Percentiles rank a stretch among this genome's conserved stretches.
Evolutionary conservation across 768 basidiomycete genomes (phyloP).

Genomic region (Leucocoprinus sp.): DNA sequence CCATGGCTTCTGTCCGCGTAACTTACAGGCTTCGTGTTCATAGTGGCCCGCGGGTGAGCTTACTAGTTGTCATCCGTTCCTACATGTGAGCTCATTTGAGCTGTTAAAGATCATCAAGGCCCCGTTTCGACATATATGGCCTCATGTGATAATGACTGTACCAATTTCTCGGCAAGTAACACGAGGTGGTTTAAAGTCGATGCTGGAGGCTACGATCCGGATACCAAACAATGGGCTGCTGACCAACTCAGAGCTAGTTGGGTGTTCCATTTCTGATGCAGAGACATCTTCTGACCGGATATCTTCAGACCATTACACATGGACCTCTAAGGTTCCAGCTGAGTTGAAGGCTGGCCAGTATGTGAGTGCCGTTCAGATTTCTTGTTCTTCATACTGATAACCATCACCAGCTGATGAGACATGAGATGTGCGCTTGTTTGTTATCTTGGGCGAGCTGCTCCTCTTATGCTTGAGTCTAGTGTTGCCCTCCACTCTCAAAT

Average conservation of each 20-base stretch:
- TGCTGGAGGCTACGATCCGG: slow-evolving; percentile 33
- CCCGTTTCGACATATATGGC: slow-evolving; percentile 47
- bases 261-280: slow-evolving; percentile 13
- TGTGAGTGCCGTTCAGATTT: slow-evolving; percentile 20
- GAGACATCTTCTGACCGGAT: slow-evolving; percentile 9
- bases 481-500: slow-evolving; percentile 36
- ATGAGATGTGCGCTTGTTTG: slow-evolving; percentile 34
- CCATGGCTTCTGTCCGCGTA: slow-evolving; percentile 3
- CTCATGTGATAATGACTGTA: slow-evolving; percentile 37
- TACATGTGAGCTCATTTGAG: slow-evolving; percentile 6
- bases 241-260: slow-evolving; percentile 32
- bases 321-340: slow-evolving; percentile 36
- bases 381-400: slow-evolving; percentile 3
- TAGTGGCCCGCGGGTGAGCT: slow-evolving; percentile 31
- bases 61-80: slow-evolving; percentile 8
- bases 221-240: slow-evolving; percentile 32
- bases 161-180: slow-evolving; percentile 26
- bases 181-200: slow-evolving; percentile 45
- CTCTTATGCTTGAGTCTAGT: slow-evolving; percentile 18
- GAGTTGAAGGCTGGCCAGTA: slow-evolving; percentile 39
- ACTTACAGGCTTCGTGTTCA: slow-evolving; percentile 8
- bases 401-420: slow-evolving; percentile 31
- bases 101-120: slow-evolving; percentile 34
- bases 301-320: slow-evolving; percentile 27
- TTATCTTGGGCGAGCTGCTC: slow-evolving; percentile 1